Percentiles rank a stretch among this genome's conserved stretches.
Conservation (phyloP, 2,329 filamentous ascomycete species). For the Arthroderma sp. region DNA sequence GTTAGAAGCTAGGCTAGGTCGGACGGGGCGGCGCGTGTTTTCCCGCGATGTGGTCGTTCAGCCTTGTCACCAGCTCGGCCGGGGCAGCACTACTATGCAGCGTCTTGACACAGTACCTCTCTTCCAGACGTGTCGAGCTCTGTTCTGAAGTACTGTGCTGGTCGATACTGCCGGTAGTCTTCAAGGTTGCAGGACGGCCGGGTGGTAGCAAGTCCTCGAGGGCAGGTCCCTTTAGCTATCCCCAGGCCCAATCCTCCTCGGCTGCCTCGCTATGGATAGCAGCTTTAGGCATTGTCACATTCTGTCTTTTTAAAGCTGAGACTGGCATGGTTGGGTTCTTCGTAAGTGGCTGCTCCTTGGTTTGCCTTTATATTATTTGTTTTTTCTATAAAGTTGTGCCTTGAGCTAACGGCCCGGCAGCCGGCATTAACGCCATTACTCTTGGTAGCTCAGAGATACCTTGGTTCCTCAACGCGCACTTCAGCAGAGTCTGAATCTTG, state of each 20-base stretch:
- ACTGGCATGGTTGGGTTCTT: constrained; percentile 6
- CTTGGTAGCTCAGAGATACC: constrained; percentile 17
- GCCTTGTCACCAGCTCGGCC: constrained; percentile 2
- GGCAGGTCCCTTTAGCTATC: not conserved
- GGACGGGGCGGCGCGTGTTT: not conserved
- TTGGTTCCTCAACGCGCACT: constrained; percentile 8
- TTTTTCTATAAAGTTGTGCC: not conserved
- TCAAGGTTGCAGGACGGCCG: not conserved
- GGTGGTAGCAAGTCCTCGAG: not conserved
- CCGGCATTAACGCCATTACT: constrained; percentile 26
- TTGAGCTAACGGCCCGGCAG: constrained; percentile 15
- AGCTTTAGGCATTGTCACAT: not conserved
- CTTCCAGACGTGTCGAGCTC: constrained; percentile 2
- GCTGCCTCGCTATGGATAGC: constrained; percentile 4
- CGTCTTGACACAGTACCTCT: not conserved
- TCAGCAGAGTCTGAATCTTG: constrained; percentile 7
- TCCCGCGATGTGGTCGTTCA: not conserved
- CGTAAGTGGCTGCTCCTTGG: not conserved
- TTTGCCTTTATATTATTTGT: not conserved
- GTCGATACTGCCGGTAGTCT: constrained; percentile 5
- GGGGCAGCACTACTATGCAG: constrained; percentile 4
- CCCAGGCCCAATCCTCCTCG: not conserved
- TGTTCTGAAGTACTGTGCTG: constrained; percentile 8
- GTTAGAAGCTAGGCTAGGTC: not conserved
- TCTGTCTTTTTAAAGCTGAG: constrained; percentile 9